Base-by-base conservation (phyloP, 1,284 basidiomycete genomes). In the Ustilago shanxiensis region DNA sequence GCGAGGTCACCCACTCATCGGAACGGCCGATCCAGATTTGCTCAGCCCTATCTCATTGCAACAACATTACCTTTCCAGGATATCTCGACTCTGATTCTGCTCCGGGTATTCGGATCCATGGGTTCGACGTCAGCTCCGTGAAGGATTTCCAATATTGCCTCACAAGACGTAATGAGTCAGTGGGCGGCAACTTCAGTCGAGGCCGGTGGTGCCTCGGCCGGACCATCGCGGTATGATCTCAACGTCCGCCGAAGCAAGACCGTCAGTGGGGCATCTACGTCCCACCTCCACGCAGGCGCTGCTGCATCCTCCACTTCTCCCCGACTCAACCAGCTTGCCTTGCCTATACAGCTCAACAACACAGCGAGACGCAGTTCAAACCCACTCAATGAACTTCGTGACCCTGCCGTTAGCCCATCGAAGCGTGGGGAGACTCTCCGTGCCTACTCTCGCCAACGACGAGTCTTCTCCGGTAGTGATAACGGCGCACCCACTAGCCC, bases 191-290 rank as follows among this genome's bases (percentile, higher is more conserved):
- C 56, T 29, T 56, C 53, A 18, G 35, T 41, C 57, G 60, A 63
- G 37, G 60, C 69, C 7, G 63, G 63, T 5, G 63, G 60, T 44
- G 63, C 69, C 44, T 72, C 63, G 24, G 61, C 63, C 20, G 50
- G 49, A 22, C 31, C 64, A 6, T 37, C 37, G 20, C 60, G 56
- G 35, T 39, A 51, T 54, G 53, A 67, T 10, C 49, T 47, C 1
- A 20, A 18, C 37, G 50, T 72, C 4, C 59, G 72, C 54, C 61
- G 72, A 26, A 56, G 67, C 67, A 70, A 75, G n/a, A 75, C 72
- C 11, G 33, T 75, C 14, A 44, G 41, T 47, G 39, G 58, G 50
- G 37, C 60, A 7, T 35, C 51, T 11, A 20, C 26, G 16, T 60
- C 57, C 26, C 45, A 45, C 45, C 33, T 60, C 24, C 44, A 47